Evolutionary conservation across 257 asterid genomes (phyloP).

Genomic region (Henckelia pumila): DNA sequence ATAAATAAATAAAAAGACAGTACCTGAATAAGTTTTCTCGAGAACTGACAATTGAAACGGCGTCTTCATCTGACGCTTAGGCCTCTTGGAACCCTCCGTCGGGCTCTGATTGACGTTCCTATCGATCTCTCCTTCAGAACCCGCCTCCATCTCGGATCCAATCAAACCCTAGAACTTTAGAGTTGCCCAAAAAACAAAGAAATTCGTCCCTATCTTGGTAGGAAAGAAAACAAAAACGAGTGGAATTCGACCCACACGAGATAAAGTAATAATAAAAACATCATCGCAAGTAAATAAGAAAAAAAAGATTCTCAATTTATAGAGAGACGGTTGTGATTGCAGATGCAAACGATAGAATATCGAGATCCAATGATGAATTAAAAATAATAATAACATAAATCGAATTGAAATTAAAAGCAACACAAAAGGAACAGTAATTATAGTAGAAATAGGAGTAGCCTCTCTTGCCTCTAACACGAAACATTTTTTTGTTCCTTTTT

Average conservation of each 20-base stretch:
- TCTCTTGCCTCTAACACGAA: conserved; percentile 42
- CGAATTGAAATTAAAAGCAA: conserved; percentile 41
- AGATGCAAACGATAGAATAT: conserved; percentile 33
- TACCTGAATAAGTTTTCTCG: conserved; percentile 82
- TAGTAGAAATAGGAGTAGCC: conserved; percentile 32
- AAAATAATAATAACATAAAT: conserved; percentile 25
- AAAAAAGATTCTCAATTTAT: conserved; percentile 28
- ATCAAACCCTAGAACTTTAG: conserved; percentile 47
- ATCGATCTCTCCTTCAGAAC: conserved; percentile 73
- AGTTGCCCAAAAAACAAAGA: conserved; percentile 20
- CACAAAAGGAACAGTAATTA: conserved; percentile 33
- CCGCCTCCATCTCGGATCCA: conserved; percentile 75
- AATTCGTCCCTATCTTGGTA: conserved; percentile 36
- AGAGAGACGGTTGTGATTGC: conserved; percentile 48
- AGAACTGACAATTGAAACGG: conserved; percentile 91
- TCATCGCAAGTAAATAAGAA: conserved; percentile 4
- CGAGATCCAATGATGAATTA: conserved; percentile 35
- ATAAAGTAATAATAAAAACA: conserved; percentile 18
- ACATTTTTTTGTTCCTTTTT: conserved; percentile 28
- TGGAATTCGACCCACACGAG: conserved; percentile 36
- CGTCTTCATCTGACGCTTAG: conserved; percentile 99
- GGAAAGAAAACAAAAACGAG: conserved; percentile 35
- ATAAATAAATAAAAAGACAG: conserved; percentile 18
- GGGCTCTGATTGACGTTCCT: conserved; percentile 48
- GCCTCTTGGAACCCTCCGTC: conserved; percentile 66